Base-by-base conservation (phyloP, 805 yeast species). In the Wickerhamomyces bovis region DNA sequence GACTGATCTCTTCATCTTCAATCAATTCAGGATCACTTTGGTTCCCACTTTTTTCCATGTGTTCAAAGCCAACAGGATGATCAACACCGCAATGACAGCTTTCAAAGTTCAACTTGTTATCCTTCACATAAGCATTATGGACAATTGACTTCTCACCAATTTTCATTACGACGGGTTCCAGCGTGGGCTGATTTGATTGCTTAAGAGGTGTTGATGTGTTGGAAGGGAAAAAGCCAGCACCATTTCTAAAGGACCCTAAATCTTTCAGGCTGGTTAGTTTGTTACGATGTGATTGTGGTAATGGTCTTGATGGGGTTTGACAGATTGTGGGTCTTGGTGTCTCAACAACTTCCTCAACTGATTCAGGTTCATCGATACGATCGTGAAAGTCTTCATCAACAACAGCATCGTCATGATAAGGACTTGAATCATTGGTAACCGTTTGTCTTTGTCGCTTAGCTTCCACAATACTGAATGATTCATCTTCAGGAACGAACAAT, bases 111-210 rank as follows among this genome's bases (percentile, higher is more conserved):
- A 62, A 35, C 23, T 46, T 47, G 6, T 54, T 47, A 31, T 54
- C 56, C 5, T 52, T 51, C 2, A 55, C 23, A 16, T 39, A 45
- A 0, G 56, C 66, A 28, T 48, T 49, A 13, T 58, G 53, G 23
- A 55, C 51, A 6, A 49, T 39, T 21, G 48, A 47, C 15, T 55
- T 40, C 23, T 56, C 63, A 31, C 54, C 64, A 21, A 58, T 53
- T 30, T 56, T 56, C 39, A 61, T 51, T 1, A 54, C 50, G 10
- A 60, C 53, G 13, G 41, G 21, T 5, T 49, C 49, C 11, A 45
- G 7, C 4, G 46, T 44, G 2, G 35, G 18, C 25, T 48, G 48
- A 12, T 26, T 42, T 26, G 18, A 18, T 11, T 30, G 33, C 41
- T n/a, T 21, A 12, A 30, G n/a, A 2, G 25, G 19, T 16, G 25